Evolutionary conservation across 2,329 filamentous ascomycete genomes (phyloP).

Genomic region (Dryadomyces quercus-mongolicae): DNA sequence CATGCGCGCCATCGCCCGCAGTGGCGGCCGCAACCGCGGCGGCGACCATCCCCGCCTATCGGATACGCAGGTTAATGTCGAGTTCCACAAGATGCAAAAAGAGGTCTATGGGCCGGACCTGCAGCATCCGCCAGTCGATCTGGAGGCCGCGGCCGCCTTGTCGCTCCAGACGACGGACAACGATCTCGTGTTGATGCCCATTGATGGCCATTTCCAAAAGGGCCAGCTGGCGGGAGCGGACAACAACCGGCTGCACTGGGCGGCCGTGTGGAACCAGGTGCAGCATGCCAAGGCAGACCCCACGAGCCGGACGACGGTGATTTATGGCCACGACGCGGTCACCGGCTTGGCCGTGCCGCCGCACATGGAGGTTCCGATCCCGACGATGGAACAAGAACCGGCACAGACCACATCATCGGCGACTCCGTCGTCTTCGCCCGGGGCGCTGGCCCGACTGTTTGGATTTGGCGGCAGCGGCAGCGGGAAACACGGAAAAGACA

Average conservation of each 20-base stretch:
- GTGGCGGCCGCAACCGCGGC: constrained; percentile 8
- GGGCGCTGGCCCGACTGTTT: background rate
- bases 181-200: constrained; percentile 18
- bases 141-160: constrained; percentile 3
- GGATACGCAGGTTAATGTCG: constrained; percentile 10
- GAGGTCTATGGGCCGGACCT: constrained; percentile 8
- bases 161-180: background rate
- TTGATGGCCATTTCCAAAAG: constrained; percentile 24
- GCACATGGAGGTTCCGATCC: background rate
- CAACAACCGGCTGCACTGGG: constrained; percentile 39
- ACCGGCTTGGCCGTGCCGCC: constrained; percentile 42
- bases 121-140: constrained; percentile 6
- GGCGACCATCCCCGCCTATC: constrained; percentile 10
- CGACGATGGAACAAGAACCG: background rate
- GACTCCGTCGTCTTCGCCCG: background rate
- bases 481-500: background rate
- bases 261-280: constrained; percentile 45
- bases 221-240: constrained; percentile 27
- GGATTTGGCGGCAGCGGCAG: background rate
- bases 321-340: constrained; percentile 82
- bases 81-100: constrained; percentile 10
- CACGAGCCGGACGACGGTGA: constrained; percentile 46
- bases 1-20: constrained; percentile 3
- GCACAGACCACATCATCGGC: background rate
- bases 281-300: constrained; percentile 23